phyloP scores from a whole-genome alignment of 495 filamentous ascomycete species.

The Penicillium cataractarum region DNA sequence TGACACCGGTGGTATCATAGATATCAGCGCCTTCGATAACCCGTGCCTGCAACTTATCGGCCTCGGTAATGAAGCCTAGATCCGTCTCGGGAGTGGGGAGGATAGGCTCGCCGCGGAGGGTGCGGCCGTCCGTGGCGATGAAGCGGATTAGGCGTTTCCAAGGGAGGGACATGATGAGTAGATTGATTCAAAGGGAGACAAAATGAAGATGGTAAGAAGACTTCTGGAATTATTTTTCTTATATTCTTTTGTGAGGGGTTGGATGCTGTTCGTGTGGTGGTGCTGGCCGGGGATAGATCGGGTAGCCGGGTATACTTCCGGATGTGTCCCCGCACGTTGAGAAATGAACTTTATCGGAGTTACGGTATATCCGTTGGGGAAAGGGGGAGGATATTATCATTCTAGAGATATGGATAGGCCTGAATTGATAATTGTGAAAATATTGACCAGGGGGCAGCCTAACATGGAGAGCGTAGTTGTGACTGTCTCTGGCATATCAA shows the following conservation, averaged over 20 bases:
- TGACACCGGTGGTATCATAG: slow-evolving; percentile 40
- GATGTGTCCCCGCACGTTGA: background rate
- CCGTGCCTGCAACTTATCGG: slow-evolving; percentile 40
- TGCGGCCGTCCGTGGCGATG: slow-evolving; percentile 45
- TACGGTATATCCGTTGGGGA: too few relatives aligned
- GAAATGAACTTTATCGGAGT: too few relatives aligned
- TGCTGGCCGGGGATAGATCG: slow-evolving; percentile 16
- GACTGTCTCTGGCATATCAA: too few relatives aligned
- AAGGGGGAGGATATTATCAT: too few relatives aligned
- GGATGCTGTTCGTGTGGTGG: background rate
- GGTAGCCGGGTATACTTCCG: background rate
- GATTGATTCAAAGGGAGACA: too few relatives aligned
- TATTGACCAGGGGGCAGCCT: too few relatives aligned
- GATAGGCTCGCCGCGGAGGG: slow-evolving; percentile 53
- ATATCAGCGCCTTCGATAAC: slow-evolving; percentile 45
- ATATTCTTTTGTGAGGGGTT: background rate
- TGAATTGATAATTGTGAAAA: too few relatives aligned
- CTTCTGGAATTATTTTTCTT: background rate
- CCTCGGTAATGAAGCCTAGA: slow-evolving; percentile 41
- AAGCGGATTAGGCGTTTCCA: slow-evolving; percentile 58
- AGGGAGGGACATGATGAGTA: slow-evolving; percentile 19
- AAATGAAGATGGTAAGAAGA: too few relatives aligned
- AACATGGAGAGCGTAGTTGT: too few relatives aligned
- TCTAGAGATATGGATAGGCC: too few relatives aligned
- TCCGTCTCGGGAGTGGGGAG: slow-evolving; percentile 43